Conservation (phyloP, 768 basidiomycete genomes). For the Mycena amicta region DNA sequence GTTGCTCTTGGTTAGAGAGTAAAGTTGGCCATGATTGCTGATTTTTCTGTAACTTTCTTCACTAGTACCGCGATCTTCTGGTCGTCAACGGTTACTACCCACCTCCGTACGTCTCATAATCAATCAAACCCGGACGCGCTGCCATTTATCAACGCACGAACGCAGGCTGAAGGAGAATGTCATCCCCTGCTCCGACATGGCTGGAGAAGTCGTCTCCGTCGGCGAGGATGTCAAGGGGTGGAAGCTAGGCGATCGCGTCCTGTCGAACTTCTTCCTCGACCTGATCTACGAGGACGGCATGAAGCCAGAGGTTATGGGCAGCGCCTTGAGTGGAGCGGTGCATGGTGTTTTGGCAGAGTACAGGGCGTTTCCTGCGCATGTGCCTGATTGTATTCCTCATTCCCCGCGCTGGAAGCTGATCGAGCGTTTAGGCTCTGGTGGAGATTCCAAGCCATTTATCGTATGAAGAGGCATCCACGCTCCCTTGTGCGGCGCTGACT, state of each 20-base stretch:
- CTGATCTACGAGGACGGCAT: background rate
- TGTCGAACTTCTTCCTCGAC: constrained; percentile 51
- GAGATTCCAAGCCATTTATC: constrained; percentile 61
- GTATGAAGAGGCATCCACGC: constrained; percentile 66
- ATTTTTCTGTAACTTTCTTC: no score
- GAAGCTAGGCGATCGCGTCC: constrained; percentile 58
- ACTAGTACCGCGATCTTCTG: constrained; percentile 54
- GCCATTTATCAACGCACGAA: constrained; percentile 8
- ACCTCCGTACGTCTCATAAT: constrained; percentile 23
- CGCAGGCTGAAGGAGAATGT: no score
- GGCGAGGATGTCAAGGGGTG: constrained; percentile 49
- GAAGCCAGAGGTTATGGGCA: background rate
- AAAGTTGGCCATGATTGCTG: no score
- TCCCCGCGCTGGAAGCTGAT: background rate
- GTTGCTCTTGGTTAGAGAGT: no score
- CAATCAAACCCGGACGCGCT: background rate
- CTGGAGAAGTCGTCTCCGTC: constrained; percentile 49
- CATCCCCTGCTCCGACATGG: constrained; percentile 39
- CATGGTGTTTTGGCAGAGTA: background rate
- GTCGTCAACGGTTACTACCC: constrained; percentile 45
- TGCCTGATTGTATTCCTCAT: constrained; percentile 8
- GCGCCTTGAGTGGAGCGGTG: background rate
- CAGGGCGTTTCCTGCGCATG: constrained; percentile 40
- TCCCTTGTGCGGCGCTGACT: constrained; percentile 55
- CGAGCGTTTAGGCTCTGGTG: constrained; percentile 44